phyloP scores from a whole-genome alignment of 257 asterid genomes.

The Buddleja alternifolia region DNA sequence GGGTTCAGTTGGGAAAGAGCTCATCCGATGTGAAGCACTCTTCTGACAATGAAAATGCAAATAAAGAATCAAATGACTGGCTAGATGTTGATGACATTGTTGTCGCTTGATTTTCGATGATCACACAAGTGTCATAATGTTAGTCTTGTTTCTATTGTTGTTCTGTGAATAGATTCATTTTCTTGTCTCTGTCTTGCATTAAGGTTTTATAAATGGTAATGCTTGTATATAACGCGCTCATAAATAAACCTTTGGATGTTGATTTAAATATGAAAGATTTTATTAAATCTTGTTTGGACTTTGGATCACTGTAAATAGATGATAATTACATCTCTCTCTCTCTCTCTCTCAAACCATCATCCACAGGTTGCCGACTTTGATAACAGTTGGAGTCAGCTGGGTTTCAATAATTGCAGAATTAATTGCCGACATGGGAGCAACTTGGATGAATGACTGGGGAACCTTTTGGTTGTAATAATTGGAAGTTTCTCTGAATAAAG shows the following conservation, averaged over 20 bases:
- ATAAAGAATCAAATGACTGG: constrained; percentile 75
- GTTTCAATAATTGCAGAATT: too few relatives aligned
- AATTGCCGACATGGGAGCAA: too few relatives aligned
- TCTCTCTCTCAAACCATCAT: too few relatives aligned
- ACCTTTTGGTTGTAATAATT: too few relatives aligned
- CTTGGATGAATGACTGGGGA: too few relatives aligned
- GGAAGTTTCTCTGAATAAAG: too few relatives aligned
- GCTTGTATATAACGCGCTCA: constrained; percentile 38
- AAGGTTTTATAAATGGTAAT: constrained; percentile 29
- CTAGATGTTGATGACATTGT: constrained; percentile 68
- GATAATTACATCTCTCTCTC: too few relatives aligned
- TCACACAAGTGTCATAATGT: constrained; percentile 5
- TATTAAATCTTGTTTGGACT: not conserved
- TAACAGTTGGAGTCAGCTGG: too few relatives aligned
- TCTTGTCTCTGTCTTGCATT: constrained; percentile 17
- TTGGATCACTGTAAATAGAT: too few relatives aligned
- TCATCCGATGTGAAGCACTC: constrained; percentile 35
- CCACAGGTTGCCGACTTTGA: too few relatives aligned
- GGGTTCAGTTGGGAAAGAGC: constrained; percentile 77
- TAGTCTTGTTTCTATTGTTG: constrained; percentile 21
- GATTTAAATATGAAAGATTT: constrained; percentile 21
- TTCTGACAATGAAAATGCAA: constrained; percentile 33
- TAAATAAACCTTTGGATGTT: constrained; percentile 32
- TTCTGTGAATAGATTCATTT: constrained; percentile 36
- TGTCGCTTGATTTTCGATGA: constrained; percentile 47